Evolutionary conservation across 176 grass and related monocot genomes (phyloP), one percentile per base, ranked within the genome.

Genomic region (Poa annua): DNA sequence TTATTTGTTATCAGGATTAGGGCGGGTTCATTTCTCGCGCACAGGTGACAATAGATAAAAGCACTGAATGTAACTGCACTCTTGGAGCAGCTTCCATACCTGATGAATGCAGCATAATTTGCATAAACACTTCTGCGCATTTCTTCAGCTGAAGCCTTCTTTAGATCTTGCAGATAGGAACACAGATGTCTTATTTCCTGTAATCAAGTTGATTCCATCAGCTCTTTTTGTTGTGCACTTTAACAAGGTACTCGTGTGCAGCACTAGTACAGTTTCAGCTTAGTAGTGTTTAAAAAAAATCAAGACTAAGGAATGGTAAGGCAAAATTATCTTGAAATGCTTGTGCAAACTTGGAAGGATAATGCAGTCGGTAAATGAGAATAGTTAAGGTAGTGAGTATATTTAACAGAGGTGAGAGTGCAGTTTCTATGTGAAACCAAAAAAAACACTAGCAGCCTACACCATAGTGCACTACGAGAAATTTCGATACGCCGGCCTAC

Each of bases 101-200:
- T 95, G 67, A 98, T 98, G 79, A 98, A 98, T 75, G 93, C 77
- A 73, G 96, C 87, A 90, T 98, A 98, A 78, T 98, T 98, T 69
- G 96, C 96, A 72, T 98, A 98, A 66, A 98, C 96, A 73, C 93
- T 96, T 87, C 74, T 95, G 2, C 96, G 91, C 96, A 98, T 98
- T 84, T 98, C 96, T 89, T 98, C 96, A 64, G 96, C 93, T 11
- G 96, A 98, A 88, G 96, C 96, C 77, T 98, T 98, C 85, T 98
- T 98, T 73, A 98, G 74, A 74, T 98, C 96, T 95, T 96, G 96
- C 74, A 98, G 85, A 85, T 96, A 96, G 64, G 91, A 95, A 77
- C 91, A 92, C 73, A 95, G 44, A 48, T 93, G 87, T 68, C 91
- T 90, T 90, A 98, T 98, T 90, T 98, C 96, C 93, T 98, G 90